Evolutionary conservation across 441 rosid species (phyloP).

Genomic region (Arabidopsis hybrid): DNA sequence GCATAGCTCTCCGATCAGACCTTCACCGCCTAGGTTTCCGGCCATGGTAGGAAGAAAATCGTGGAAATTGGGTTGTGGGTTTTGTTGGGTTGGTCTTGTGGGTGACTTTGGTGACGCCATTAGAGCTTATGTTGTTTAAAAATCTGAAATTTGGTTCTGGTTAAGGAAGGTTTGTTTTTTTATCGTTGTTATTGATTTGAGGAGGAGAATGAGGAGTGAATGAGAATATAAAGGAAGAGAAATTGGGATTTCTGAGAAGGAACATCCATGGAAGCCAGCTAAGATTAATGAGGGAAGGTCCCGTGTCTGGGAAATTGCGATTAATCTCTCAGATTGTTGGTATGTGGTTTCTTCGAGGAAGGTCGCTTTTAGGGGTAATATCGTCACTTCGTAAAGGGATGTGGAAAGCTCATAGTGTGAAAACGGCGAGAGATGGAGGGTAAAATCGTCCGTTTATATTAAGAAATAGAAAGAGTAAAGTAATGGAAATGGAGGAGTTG

Average conservation of each 20-base stretch:
- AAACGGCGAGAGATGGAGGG: constrained; percentile 9
- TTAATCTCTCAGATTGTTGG: background rate
- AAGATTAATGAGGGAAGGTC: constrained; percentile 30
- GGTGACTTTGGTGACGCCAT: constrained; percentile 44
- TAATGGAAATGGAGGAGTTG: constrained; percentile 1
- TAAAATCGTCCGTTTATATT: constrained; percentile 26
- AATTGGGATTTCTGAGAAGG: constrained; percentile 54
- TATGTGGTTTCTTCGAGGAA: constrained; percentile 28
- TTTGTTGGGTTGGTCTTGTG: constrained; percentile 29
- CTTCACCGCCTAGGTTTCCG: constrained; percentile 54
- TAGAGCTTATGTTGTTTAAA: background rate
- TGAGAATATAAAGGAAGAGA: constrained; percentile 35
- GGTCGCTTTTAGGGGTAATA: constrained; percentile 33
- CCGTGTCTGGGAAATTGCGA: constrained; percentile 19
- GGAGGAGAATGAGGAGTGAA: background rate
- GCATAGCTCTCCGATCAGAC: constrained; percentile 54
- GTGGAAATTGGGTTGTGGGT: constrained; percentile 42
- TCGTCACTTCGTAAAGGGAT: background rate
- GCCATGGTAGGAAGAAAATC: constrained; percentile 61
- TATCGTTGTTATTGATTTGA: background rate
- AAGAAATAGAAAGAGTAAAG: background rate
- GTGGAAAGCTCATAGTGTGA: background rate
- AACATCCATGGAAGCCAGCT: constrained; percentile 54
- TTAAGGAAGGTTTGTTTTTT: background rate
- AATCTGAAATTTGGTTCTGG: background rate